Conservation (phyloP, 1,284 basidiomycete species). For the Ustilago hordei region DNA sequence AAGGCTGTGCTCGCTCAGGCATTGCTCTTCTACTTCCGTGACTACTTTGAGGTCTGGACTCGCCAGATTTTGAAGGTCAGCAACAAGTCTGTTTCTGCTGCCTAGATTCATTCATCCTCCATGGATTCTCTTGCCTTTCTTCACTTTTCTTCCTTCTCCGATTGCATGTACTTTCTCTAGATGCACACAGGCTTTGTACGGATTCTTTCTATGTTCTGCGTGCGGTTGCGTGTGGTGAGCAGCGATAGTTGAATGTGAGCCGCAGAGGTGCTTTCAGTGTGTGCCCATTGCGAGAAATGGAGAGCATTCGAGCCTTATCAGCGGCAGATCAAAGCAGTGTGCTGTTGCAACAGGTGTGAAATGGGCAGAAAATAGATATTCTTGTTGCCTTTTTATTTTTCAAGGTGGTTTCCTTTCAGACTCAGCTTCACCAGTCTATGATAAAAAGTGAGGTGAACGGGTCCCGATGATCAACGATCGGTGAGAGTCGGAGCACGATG, state of each 20-base stretch:
- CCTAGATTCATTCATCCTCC: not conserved
- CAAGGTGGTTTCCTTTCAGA: constrained; percentile 8
- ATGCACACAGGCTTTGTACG: not conserved
- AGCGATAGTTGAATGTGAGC: not conserved
- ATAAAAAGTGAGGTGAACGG: too few relatives aligned
- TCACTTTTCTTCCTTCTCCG: constrained; percentile 3
- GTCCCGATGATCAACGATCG: too few relatives aligned
- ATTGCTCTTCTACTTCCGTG: constrained; percentile 66
- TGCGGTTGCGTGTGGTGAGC: not conserved
- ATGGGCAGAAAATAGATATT: constrained; percentile 10
- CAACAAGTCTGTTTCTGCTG: constrained; percentile 34
- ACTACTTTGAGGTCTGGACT: constrained; percentile 69
- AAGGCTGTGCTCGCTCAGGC: constrained; percentile 88
- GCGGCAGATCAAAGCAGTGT: constrained; percentile 1
- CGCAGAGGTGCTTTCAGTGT: not conserved
- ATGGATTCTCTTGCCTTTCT: not conserved
- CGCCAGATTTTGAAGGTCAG: constrained; percentile 56
- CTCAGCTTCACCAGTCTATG: not conserved
- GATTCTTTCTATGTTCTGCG: not conserved
- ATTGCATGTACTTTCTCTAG: constrained; percentile 26
- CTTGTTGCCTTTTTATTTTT: constrained; percentile 1
- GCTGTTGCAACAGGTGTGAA: not conserved
- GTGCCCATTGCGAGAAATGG: constrained; percentile 10
- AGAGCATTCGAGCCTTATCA: constrained; percentile 4
- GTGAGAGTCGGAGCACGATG: too few relatives aligned